Percentiles rank a stretch among this genome's conserved stretches.
Evolutionary conservation across 2,329 filamentous ascomycete genomes (phyloP).

Genomic region (Colletotrichum tanaceti): DNA sequence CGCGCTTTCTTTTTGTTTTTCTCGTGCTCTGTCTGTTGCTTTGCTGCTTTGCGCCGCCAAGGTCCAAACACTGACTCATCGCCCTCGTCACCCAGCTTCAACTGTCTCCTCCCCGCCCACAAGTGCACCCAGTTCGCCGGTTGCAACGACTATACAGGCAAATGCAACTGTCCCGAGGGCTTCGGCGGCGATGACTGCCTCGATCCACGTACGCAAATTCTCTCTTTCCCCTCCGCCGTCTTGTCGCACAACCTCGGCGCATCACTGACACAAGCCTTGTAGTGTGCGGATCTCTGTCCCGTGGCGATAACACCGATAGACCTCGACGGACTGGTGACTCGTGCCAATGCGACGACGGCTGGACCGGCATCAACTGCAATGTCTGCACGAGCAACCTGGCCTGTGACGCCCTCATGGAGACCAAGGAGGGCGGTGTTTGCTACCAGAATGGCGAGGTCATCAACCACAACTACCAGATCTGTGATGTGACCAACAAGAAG

Average conservation of each 20-base stretch:
- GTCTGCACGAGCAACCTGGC: conserved; percentile 87
- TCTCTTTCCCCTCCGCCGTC: background rate
- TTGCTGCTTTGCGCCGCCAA: background rate
- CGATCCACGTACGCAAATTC: conserved; percentile 70
- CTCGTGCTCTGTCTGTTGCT: background rate
- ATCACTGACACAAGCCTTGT: conserved; percentile 39
- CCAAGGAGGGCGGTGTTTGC: conserved; percentile 84
- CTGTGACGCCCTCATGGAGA: conserved; percentile 89
- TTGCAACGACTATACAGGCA: conserved; percentile 90
- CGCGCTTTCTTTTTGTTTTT: background rate
- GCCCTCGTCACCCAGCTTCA: conserved; percentile 75
- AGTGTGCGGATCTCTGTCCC: conserved; percentile 88
- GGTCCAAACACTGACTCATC: conserved; percentile 40
- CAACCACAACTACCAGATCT: conserved; percentile 97
- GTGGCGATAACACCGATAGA: conserved; percentile 84
- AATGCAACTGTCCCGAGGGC: conserved; percentile 90
- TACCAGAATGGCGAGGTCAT: conserved; percentile 92
- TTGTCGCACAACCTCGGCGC: conserved; percentile 18
- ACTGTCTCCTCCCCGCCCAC: conserved; percentile 94
- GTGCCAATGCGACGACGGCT: conserved; percentile 92
- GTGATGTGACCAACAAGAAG: conserved; percentile 95
- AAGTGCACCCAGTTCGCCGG: conserved; percentile 89
- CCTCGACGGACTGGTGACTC: conserved; percentile 73
- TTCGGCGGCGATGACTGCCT: conserved; percentile 96
- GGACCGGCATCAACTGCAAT: conserved; percentile 98